Evolutionary conservation across 805 yeast species (phyloP).

Genomic region (Sungouiella blattae): DNA sequence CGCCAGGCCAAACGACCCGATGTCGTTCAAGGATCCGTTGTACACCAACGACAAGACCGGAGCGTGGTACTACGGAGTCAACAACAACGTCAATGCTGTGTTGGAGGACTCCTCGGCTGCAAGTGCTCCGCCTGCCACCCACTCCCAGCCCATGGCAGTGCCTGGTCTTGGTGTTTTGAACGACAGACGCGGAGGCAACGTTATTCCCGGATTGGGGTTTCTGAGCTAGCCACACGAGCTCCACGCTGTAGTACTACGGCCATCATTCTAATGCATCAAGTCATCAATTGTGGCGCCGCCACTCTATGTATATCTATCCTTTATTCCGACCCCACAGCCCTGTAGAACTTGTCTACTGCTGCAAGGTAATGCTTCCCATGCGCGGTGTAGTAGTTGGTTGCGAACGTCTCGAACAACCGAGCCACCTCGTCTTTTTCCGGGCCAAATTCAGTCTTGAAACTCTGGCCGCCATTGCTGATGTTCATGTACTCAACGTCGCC

Average conservation of each 20-base stretch:
- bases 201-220: slow-evolving; percentile 14
- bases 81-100: slow-evolving; percentile 43
- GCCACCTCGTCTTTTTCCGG: slow-evolving; percentile 12
- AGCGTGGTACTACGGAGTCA: slow-evolving; percentile 52
- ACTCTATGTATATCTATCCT: too few species aligned
- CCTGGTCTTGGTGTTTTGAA: slow-evolving; percentile 13
- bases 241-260: too few species aligned
- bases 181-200: slow-evolving; percentile 7
- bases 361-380: slow-evolving; percentile 15
- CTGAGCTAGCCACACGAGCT: too few species aligned
- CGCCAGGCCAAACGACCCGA: slow-evolving; percentile 84
- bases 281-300: too few species aligned
- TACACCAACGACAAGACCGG: slow-evolving; percentile 64
- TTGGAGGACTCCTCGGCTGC: slow-evolving; percentile 11
- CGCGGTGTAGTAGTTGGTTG: slow-evolving; percentile 12
- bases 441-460: too few species aligned
- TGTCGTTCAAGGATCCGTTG: slow-evolving; percentile 75
- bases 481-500: slow-evolving; percentile 8
- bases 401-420: slow-evolving; percentile 8
- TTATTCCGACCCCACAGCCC: too few species aligned
- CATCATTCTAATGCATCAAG: too few species aligned
- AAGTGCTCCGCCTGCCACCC: slow-evolving; percentile 1
- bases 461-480: slow-evolving; percentile 13
- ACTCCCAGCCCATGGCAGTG: slow-evolving; percentile 5
- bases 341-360: slow-evolving; percentile 11